A percentile compares a stretch with the other conserved stretches of the same genome.
phyloP scores from a whole-genome alignment of 164 flowering plant genomes.

The Liriodendron chinense region DNA sequence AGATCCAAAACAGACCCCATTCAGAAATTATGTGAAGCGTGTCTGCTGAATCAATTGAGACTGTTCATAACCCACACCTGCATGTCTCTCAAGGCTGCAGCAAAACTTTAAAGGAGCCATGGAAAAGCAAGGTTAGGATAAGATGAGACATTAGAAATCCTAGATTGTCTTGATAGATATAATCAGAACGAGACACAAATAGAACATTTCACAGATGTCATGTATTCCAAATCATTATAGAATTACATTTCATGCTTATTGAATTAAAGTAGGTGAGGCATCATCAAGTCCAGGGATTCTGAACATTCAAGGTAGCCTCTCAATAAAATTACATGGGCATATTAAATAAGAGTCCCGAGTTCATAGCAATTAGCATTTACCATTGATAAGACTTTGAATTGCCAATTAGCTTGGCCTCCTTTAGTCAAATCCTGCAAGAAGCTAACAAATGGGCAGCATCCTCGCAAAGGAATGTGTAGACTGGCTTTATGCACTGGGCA shows the following conservation, averaged over 20 bases:
- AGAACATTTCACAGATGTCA: background rate
- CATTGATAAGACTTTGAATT: no score
- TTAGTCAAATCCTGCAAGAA: background rate
- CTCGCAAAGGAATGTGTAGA: background rate
- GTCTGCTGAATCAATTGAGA: conserved; percentile 78
- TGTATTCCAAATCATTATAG: background rate
- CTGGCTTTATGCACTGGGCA: background rate
- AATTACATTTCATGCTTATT: background rate
- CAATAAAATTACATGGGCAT: no score
- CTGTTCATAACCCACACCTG: conserved; percentile 94
- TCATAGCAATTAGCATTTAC: no score
- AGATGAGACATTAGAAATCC: background rate
- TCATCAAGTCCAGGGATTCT: no score
- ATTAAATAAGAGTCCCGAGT: no score
- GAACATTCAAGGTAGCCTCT: no score
- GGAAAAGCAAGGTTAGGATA: background rate
- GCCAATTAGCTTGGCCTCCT: no score
- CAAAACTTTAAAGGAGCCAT: conserved; percentile 56
- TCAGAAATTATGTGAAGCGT: conserved; percentile 91
- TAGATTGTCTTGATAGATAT: background rate
- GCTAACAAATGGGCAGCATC: background rate
- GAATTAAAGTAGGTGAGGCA: background rate
- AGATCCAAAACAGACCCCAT: conserved; percentile 86
- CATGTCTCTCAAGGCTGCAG: conserved; percentile 78
- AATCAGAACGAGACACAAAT: background rate